Base-by-base conservation (phyloP, 2,329 filamentous ascomycete genomes). In the Penicillium sp. region DNA sequence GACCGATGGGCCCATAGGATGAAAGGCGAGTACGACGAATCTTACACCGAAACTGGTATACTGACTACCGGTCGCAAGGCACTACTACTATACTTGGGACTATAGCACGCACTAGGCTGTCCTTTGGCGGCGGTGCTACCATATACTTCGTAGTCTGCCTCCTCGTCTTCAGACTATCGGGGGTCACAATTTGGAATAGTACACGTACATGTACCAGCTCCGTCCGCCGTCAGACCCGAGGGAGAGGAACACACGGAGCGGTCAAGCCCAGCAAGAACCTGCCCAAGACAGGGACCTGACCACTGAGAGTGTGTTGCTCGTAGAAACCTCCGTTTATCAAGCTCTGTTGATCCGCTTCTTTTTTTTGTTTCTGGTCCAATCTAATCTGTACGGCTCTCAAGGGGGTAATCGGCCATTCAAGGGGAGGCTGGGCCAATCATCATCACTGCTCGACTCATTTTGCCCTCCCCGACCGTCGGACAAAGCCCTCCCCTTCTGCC, bases 241-340 rank as follows among this genome's bases (percentile, higher is more conserved):
- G 43, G 28, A 25, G n/a, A 26, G 54, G 53, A 55, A 30, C 45
- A 51, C 40, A 51, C 33, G 59, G 58, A 58, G 61, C 61, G 61
- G 61, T 63, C 61, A 63, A 57, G 61, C 54, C 49, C 53, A 63
- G 55, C 38, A 42, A n/a, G 33, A 49, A 46, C n/a, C 22, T 14
- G 14, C 35, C 35, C 35, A 10, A n/a, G 26, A n/a, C 45, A 28
- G 30, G 11, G 8, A 30, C 45, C 48, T n/a, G n/a, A 35, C 48
- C 30, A 51, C 28, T 19, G 1, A 51, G n/a, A 46, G 30, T 2
- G 13, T 11, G 22, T 46, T 46, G 22, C 40, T 42, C 40, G 40
- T 22, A 19, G 40, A 42, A 42, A 42, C n/a, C 25, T 28, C 25
- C 25, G 16, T 28, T n/a, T 11, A 5, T 33, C 30, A 33, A 33